A percentile compares a stretch with the other conserved stretches of the same genome.
phyloP scores from a whole-genome alignment of 2,329 filamentous ascomycete species.

The Talaromyces atroroseus region DNA sequence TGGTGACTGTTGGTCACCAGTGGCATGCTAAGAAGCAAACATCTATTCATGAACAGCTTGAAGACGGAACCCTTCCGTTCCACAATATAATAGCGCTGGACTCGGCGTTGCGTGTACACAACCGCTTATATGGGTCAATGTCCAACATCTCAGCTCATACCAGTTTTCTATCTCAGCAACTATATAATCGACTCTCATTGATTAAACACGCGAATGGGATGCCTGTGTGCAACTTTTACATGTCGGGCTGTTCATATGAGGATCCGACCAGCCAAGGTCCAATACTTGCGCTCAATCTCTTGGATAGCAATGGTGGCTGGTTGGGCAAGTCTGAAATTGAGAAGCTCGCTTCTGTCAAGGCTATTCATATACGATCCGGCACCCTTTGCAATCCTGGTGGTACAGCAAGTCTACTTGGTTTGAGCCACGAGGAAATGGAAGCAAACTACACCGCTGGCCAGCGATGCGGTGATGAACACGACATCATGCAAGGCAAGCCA shows the following conservation, averaged over 20 bases:
- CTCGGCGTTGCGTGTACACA: constrained; percentile 65
- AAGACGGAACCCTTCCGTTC: constrained; percentile 87
- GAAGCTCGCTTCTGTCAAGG: constrained; percentile 71
- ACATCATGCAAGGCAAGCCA: constrained; percentile 76
- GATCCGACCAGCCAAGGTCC: constrained; percentile 57
- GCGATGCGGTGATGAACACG: constrained; percentile 76
- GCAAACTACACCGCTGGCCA: constrained; percentile 79
- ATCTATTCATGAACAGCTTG: constrained; percentile 71
- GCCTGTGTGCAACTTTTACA: constrained; percentile 64
- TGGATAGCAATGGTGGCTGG: constrained; percentile 64
- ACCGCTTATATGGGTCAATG: constrained; percentile 66
- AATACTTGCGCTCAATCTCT: constrained; percentile 77
- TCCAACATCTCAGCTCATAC: constrained; percentile 65
- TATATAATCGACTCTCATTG: constrained; percentile 54
- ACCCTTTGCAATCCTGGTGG: constrained; percentile 90
- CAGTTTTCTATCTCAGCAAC: constrained; percentile 53
- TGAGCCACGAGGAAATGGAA: constrained; percentile 76
- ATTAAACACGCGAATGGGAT: constrained; percentile 65
- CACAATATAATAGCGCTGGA: constrained; percentile 84
- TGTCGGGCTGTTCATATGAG: constrained; percentile 37
- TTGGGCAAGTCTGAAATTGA: constrained; percentile 79
- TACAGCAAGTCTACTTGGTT: constrained; percentile 64
- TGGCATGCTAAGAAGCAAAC: constrained; percentile 76
- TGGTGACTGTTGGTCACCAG: constrained; percentile 71
- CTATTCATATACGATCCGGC: constrained; percentile 80